Evolutionary conservation across 495 filamentous ascomycete species (phyloP), one percentile per base, ranked within the genome.

Genomic region (Stereocaulon alpinum): DNA sequence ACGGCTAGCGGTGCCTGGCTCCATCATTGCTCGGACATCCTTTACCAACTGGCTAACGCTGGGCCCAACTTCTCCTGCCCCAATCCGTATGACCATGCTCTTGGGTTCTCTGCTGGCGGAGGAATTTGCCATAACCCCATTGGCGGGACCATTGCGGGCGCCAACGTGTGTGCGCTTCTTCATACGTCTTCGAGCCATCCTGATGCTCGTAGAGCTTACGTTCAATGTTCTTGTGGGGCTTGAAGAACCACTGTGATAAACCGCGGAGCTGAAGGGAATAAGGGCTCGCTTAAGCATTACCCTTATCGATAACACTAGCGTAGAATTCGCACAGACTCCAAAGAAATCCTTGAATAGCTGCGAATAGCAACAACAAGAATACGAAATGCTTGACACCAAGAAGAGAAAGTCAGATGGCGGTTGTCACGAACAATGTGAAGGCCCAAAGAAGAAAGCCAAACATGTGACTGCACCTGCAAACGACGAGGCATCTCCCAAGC

Each of bases 61-160:
- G 56, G 88, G 82, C 60, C 93, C 93, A 37, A 97, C 89, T 68
- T 96, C 89, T 63, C 89, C 86, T 68, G 89, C 93, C 65, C 94
- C 93, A 56, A 96, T 90, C 64, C 93, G 85, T 72, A 99, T 94
- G 55, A 99, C 93, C 94, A 99, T 97, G 66, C 86, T 91, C 77
- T 95, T 96, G 17, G 93, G 93, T 54, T 82, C 79, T 59, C 81
- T 81, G 18, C 78, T 74, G 45, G 78, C 73, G 49, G 74, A 74
- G 61, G 73, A 74, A 71, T 77, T 79, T 56, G 76, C 69, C 30
- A 67, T 60, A 45, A 56, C 47, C 7, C 43, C 49, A 53, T 77
- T 77, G 49, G 68, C 58, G 47, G 78, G 62, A 53, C 81, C 83
- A 74, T 87, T 87, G 62, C 78, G 79, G 24, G 86, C 82, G 43